Percentiles rank a stretch among this genome's conserved stretches.
Conservation (phyloP, 2,329 filamentous ascomycete species). For the Beauveria rudraprayagi region DNA sequence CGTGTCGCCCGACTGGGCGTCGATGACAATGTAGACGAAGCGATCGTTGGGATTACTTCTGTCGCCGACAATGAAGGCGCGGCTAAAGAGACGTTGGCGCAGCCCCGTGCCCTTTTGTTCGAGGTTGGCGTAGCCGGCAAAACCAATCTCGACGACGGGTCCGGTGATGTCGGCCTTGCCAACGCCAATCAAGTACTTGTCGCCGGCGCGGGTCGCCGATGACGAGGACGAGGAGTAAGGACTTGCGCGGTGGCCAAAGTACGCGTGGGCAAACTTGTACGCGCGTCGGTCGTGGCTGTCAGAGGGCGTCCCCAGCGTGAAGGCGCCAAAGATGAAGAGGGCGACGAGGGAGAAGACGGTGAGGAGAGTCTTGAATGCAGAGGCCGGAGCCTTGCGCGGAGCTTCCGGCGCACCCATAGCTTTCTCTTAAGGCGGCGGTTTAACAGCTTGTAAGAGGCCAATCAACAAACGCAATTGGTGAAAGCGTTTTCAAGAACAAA, state of each 20-base stretch:
- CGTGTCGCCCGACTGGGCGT: constrained; percentile 82
- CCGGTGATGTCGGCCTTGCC: constrained; percentile 55
- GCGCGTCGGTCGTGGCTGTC: constrained; percentile 4
- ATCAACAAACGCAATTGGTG: background rate
- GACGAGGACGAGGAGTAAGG: background rate
- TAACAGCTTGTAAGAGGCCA: background rate
- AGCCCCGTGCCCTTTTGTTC: constrained; percentile 75
- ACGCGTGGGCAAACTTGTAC: constrained; percentile 1
- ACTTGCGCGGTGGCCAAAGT: constrained; percentile 1
- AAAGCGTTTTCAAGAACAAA: background rate
- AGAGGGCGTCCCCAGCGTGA: constrained; percentile 1
- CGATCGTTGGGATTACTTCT: constrained; percentile 57
- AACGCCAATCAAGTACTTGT: constrained; percentile 44
- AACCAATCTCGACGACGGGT: constrained; percentile 80
- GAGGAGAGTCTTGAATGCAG: background rate
- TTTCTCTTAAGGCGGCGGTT: background rate
- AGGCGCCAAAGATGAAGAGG: constrained; percentile 11
- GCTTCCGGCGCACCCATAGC: constrained; percentile 1
- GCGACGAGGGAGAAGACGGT: constrained; percentile 7
- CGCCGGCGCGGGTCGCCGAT: constrained; percentile 12
- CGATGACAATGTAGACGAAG: constrained; percentile 81
- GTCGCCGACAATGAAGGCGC: constrained; percentile 80
- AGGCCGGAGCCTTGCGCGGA: constrained; percentile 4
- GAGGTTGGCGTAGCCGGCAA: constrained; percentile 88
- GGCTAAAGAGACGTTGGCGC: constrained; percentile 78